Base-by-base conservation (phyloP, 1,139 yeast species). In the Sugiyamaella novakii region DNA sequence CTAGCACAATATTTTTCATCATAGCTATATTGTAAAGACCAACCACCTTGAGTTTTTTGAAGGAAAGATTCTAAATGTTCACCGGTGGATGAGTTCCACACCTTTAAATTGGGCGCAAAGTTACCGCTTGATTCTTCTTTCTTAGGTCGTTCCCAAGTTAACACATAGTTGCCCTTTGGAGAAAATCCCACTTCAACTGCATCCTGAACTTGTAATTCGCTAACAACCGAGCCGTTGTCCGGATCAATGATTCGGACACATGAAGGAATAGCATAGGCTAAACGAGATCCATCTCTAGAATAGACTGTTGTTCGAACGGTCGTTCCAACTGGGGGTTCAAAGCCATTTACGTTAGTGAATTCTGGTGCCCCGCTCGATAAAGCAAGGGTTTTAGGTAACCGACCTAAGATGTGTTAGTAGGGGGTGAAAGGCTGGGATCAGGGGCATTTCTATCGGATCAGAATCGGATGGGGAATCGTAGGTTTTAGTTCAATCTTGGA, bases 101-200 rank as follows among this genome's bases (percentile, higher is more conserved):
- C 77, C 62, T 82, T 81, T 58, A 91, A 87, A 68, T 91, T 91
- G 56, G 87, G 81, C 49, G 69, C 73, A 80, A 83, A 84, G 61
- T 85, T 83, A 28, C 91, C 89, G 30, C 71, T 64, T n/a, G 71
- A 69, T 34, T 61, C 67, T 54, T 68, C 68, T 71, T 80, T 75
- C 56, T 81, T 66, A 10, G 98, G 96, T 62, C 91, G 87, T 60
- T 91, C 89, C 97, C 98, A 94, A 43, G 95, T 80, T 59, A 89
- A 80, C 56, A 92, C 70, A 64, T 75, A 91, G 40, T 83, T 80
- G n/a, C 97, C 98, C 49, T 81, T 75, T 8, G 97, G 96, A 10
- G 96, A 87, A 65, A 92, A 88, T 58, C 81, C 82, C 61, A 92
- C 70, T 63, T 92, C 98, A 61, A 84, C 82, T 18, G 86, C 86